Percentiles rank a stretch among this genome's conserved stretches.
Evolutionary conservation across 805 yeast species (phyloP).

Genomic region (Candida sonorensis): DNA sequence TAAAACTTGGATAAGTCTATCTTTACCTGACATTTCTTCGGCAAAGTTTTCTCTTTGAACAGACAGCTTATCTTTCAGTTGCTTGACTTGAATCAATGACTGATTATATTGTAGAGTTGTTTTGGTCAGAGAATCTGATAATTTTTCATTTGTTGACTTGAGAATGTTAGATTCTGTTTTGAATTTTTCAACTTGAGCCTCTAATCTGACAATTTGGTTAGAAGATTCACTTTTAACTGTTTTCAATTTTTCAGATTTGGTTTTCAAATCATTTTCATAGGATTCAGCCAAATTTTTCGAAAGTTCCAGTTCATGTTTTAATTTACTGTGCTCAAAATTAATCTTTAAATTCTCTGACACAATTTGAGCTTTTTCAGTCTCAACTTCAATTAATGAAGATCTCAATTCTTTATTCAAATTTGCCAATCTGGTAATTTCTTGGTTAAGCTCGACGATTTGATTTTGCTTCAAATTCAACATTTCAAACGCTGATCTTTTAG

Average conservation of each 20-base stretch:
- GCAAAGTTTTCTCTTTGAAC: constrained; percentile 42
- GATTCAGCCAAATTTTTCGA: constrained; percentile 26
- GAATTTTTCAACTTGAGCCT: constrained; percentile 30
- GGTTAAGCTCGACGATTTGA: constrained; percentile 28
- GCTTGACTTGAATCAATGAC: constrained; percentile 37
- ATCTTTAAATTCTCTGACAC: constrained; percentile 19
- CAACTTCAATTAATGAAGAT: constrained; percentile 31
- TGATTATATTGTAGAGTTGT: constrained; percentile 34
- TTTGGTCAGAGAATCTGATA: constrained; percentile 31
- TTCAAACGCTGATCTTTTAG: constrained; percentile 28
- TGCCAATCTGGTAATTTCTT: constrained; percentile 35
- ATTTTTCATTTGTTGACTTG: constrained; percentile 22
- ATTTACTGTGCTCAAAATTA: constrained; percentile 20
- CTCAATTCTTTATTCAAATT: constrained; percentile 37
- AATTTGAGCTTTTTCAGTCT: constrained; percentile 26
- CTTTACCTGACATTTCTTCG: constrained; percentile 55
- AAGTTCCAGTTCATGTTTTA: constrained; percentile 26
- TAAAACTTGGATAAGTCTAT: constrained; percentile 50
- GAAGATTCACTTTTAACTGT: constrained; percentile 22
- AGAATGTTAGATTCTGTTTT: constrained; percentile 25
- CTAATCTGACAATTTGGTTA: constrained; percentile 25
- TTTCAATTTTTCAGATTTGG: constrained; percentile 22
- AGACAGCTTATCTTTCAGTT: constrained; percentile 37
- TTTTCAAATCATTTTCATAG: constrained; percentile 30
- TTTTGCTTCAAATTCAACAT: constrained; percentile 31